Percentiles rank a stretch among this genome's conserved stretches.
phyloP scores from a whole-genome alignment of 345 rosid genomes.

The Salix udensis region DNA sequence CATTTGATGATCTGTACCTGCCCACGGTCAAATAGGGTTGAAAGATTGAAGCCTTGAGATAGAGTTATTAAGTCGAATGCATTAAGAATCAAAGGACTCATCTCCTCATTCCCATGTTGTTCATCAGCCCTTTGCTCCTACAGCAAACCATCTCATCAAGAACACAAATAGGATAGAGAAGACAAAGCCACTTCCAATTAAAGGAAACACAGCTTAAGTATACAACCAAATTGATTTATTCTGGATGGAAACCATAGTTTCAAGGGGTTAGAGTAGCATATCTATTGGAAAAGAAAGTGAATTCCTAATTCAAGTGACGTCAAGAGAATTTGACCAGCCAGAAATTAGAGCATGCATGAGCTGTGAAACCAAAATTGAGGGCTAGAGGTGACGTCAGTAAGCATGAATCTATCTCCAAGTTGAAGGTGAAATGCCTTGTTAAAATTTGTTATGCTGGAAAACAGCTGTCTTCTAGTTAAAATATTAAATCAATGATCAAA shows the following conservation, averaged over 20 bases:
- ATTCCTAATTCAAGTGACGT: not conserved
- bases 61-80: slow-evolving; percentile 89
- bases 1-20: slow-evolving; percentile 42
- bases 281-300: not conserved
- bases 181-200: not conserved
- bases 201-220: not conserved
- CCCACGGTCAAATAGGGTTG: slow-evolving; percentile 84
- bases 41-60: slow-evolving; percentile 94
- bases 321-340: not conserved
- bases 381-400: not conserved
- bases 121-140: slow-evolving; percentile 56
- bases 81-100: slow-evolving; percentile 79
- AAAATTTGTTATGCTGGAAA: no score
- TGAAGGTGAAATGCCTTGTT: not conserved
- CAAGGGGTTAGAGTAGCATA: not conserved
- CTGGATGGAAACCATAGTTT: not conserved
- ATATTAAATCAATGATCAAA: not conserved
- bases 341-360: not conserved
- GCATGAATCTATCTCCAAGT: not conserved
- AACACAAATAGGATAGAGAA: slow-evolving; percentile 8
- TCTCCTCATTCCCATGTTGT: slow-evolving; percentile 49
- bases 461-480: not conserved
- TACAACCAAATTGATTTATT: not conserved
- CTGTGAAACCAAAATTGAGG: not conserved
- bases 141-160: slow-evolving; percentile 16